These are phyloP conservation scores for Solanum clarkiae DNA, from an alignment of 257 asterid species.

Conservation along the genomic window DNA sequence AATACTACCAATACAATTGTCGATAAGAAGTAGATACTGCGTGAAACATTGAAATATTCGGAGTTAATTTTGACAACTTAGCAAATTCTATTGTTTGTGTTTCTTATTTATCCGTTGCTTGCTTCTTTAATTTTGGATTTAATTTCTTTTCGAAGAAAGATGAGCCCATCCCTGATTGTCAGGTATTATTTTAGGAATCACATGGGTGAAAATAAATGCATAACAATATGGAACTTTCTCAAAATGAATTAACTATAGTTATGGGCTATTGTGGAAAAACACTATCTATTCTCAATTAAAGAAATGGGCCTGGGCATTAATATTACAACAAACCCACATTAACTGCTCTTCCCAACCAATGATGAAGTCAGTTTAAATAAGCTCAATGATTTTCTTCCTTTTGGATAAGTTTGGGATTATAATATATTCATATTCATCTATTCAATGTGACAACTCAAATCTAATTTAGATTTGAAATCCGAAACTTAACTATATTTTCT, in stretches of 20 bases:
- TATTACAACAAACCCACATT: background rate
- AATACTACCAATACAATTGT: background rate
- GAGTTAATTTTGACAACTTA: background rate
- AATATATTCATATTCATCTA: background rate
- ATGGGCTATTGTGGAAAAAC: background rate
- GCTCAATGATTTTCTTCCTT: background rate
- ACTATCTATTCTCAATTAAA: background rate
- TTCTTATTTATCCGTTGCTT: background rate
- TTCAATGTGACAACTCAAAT: background rate
- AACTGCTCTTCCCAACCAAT: background rate
- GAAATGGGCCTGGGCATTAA: background rate
- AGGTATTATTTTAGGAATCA: background rate
- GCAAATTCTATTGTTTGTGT: background rate
- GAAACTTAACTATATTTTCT: background rate
- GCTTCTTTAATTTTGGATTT: background rate
- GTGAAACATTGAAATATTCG: background rate
- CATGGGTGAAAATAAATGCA: background rate
- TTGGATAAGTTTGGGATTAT: background rate
- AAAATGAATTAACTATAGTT: background rate
- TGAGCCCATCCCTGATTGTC: background rate
- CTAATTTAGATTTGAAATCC: background rate
- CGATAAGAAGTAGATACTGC: background rate
- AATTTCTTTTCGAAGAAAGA: background rate
- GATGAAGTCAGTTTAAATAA: background rate
- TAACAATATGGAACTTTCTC: background rate